A percentile compares a stretch with the other conserved stretches of the same genome.
Conservation (phyloP, 2,329 filamentous ascomycete genomes). For the Plenodomus lindquistii region DNA sequence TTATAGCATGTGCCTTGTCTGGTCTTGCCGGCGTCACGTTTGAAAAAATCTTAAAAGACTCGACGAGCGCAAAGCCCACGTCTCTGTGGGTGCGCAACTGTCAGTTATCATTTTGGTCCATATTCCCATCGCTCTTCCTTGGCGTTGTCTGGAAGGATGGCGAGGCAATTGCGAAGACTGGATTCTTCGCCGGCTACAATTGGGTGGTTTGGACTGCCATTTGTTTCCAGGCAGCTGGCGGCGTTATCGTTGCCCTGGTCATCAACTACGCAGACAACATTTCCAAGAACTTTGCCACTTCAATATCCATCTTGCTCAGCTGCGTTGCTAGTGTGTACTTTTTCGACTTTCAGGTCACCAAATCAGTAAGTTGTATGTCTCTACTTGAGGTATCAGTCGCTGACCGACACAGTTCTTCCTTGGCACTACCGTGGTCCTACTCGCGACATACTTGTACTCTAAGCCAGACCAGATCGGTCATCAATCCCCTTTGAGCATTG, state of each 20-base stretch:
- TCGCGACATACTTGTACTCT: constrained; percentile 84
- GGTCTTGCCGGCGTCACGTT: constrained; percentile 86
- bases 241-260: constrained; percentile 79
- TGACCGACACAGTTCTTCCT: constrained; percentile 68
- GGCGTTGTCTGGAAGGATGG: constrained; percentile 89
- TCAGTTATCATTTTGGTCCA: constrained; percentile 90
- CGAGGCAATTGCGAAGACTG: constrained; percentile 76
- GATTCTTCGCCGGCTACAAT: constrained; percentile 95
- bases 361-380: constrained; percentile 26
- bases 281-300: constrained; percentile 90
- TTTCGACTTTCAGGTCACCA: constrained; percentile 76
- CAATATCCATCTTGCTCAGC: constrained; percentile 86
- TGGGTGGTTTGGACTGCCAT: constrained; percentile 88
- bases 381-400: neutral
- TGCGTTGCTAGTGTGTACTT: constrained; percentile 83
- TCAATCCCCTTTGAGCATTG: constrained; percentile 68
- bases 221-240: constrained; percentile 78
- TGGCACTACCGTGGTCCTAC: constrained; percentile 77
- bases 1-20: constrained; percentile 77
- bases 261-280: constrained; percentile 88
- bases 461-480: constrained; percentile 59
- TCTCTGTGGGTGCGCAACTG: constrained; percentile 95
- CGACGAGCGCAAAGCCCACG: constrained; percentile 65
- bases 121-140: constrained; percentile 85
- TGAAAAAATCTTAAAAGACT: constrained; percentile 89